A percentile compares a stretch with the other conserved stretches of the same genome.
Conservation (phyloP, 352 stramenopile species). For the Phytopythium aichiense region DNA sequence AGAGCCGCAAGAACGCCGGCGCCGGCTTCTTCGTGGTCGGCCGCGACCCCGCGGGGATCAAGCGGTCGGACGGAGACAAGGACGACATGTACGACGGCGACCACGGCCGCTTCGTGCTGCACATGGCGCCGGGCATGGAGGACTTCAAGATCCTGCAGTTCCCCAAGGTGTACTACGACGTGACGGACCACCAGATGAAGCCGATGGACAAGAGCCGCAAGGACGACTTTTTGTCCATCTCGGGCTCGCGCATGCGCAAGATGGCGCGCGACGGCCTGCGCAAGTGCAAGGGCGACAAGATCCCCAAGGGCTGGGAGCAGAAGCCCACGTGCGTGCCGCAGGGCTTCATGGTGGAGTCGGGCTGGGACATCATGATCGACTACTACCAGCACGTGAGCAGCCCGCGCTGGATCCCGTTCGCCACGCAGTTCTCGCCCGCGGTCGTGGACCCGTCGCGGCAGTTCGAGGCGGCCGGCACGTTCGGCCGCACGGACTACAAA, state of each 20-base stretch:
- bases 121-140: slow-evolving; percentile 95
- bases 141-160: slow-evolving; percentile 95
- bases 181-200: slow-evolving; percentile 98
- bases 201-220: slow-evolving; percentile 88
- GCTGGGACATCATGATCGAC: slow-evolving; percentile 98
- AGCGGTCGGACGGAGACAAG: slow-evolving; percentile 92
- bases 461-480: slow-evolving; percentile 60
- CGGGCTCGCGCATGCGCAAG: slow-evolving; percentile 95
- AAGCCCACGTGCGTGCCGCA: slow-evolving; percentile 92
- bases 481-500: slow-evolving; percentile 74
- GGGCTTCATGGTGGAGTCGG: slow-evolving; percentile 98
- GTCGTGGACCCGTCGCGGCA: slow-evolving; percentile 35
- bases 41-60: slow-evolving; percentile 97
- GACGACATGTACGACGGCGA: slow-evolving; percentile 97
- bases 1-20: slow-evolving; percentile 94
- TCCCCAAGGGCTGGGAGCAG: slow-evolving; percentile 70
- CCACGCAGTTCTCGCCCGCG: slow-evolving; percentile 60
- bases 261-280: slow-evolving; percentile 94
- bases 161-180: slow-evolving; percentile 97
- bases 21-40: slow-evolving; percentile 98
- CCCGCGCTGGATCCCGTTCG: slow-evolving; percentile 73
- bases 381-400: slow-evolving; percentile 97
- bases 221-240: slow-evolving; percentile 98
- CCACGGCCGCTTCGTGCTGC: slow-evolving; percentile 96
- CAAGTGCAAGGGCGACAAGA: slow-evolving; percentile 80